Conservation (phyloP, 2,329 filamentous ascomycete species). For the Coniochaeta prunicola region DNA sequence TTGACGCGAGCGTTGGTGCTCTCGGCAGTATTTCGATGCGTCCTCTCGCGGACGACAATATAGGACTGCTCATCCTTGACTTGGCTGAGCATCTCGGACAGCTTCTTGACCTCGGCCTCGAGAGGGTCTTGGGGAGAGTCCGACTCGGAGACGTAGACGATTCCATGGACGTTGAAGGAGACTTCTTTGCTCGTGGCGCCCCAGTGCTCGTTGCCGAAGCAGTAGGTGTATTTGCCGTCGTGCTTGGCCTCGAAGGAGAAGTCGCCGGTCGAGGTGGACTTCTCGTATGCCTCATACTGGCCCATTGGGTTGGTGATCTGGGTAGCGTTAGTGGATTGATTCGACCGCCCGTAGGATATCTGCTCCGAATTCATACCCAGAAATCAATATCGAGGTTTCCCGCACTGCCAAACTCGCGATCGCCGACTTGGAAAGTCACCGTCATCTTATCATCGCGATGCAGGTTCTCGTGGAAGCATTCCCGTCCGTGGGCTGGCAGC, state of each 20-base stretch:
- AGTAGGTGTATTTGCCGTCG: slow-evolving; percentile 91
- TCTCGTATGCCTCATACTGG: slow-evolving; percentile 72
- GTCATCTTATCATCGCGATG: slow-evolving; percentile 97
- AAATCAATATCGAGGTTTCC: slow-evolving; percentile 97
- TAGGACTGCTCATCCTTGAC: slow-evolving; percentile 98
- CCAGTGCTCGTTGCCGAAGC: slow-evolving; percentile 99
- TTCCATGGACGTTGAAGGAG: slow-evolving; percentile 97
- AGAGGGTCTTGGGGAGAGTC: slow-evolving; percentile 82
- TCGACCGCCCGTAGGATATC: neutral
- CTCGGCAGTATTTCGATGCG: slow-evolving; percentile 96
- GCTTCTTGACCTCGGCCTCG: slow-evolving; percentile 78
- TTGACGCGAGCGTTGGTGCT: slow-evolving; percentile 97
- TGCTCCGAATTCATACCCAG: slow-evolving; percentile 60
- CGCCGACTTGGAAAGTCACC: slow-evolving; percentile 95
- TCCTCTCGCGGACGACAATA: slow-evolving; percentile 90
- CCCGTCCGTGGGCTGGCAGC: slow-evolving; percentile 83
- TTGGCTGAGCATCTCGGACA: slow-evolving; percentile 79
- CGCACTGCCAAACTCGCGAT: slow-evolving; percentile 88
- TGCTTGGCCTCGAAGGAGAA: slow-evolving; percentile 79
- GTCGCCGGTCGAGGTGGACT: slow-evolving; percentile 80
- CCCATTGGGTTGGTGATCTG: slow-evolving; percentile 73
- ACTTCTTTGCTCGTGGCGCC: slow-evolving; percentile 94
- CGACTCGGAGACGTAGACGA: slow-evolving; percentile 90
- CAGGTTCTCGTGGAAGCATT: slow-evolving; percentile 94
- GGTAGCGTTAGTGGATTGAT: slow-evolving; percentile 8